Evolutionary conservation across 768 basidiomycete genomes (phyloP).

Genomic region (Pulveroboletus ravenelii): DNA sequence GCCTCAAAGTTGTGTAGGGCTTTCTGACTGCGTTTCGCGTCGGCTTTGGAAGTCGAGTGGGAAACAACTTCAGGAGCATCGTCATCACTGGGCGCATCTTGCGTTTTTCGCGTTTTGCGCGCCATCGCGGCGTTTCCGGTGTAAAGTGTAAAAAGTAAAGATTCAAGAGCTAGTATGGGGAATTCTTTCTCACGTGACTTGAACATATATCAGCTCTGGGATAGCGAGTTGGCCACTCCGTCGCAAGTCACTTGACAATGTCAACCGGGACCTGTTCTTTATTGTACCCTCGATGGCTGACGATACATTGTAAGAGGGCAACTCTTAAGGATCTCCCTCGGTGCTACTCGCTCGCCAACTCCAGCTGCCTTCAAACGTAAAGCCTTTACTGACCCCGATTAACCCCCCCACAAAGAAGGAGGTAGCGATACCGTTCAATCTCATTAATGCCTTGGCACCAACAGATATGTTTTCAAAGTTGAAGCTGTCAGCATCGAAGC

Average conservation of each 20-base stretch:
- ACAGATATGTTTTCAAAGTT: neutral
- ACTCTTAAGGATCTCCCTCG: neutral
- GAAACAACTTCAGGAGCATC: constrained; percentile 50
- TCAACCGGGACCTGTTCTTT: too few species aligned
- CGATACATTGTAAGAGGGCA: neutral
- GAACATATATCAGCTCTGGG: too few species aligned
- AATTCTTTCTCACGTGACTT: neutral
- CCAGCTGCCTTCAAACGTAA: neutral
- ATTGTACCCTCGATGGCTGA: neutral
- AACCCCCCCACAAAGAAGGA: neutral
- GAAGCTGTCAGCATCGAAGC: neutral
- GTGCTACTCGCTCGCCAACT: neutral
- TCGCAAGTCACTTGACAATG: neutral
- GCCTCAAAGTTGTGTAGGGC: constrained; percentile 34
- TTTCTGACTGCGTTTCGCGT: constrained; percentile 34
- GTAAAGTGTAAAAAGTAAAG: neutral
- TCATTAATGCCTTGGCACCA: neutral
- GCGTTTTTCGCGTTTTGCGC: constrained; percentile 11
- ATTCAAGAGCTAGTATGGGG: neutral
- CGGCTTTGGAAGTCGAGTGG: constrained; percentile 42
- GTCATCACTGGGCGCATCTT: constrained; percentile 32
- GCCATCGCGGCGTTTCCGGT: constrained; percentile 9
- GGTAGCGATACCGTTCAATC: neutral
- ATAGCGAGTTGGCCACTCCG: neutral
- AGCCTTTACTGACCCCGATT: neutral